A percentile compares a stretch with the other conserved stretches of the same genome.
Conservation (phyloP, 495 filamentous ascomycete genomes). For the Aspergillus affinis region DNA sequence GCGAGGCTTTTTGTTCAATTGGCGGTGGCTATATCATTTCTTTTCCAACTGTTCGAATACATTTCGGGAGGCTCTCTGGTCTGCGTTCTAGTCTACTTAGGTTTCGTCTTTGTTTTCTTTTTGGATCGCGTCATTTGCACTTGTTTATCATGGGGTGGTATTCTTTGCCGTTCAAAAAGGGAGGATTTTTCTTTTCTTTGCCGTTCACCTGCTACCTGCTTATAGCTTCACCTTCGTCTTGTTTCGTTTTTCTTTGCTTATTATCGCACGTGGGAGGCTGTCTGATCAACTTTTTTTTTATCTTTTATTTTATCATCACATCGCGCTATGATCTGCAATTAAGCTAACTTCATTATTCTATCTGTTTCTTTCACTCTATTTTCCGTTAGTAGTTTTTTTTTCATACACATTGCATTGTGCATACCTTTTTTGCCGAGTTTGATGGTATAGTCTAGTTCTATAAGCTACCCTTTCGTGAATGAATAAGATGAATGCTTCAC, state of each 20-base stretch:
- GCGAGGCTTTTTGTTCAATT: conserved; percentile 18
- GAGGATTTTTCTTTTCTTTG: conserved; percentile 17
- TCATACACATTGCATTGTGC: conserved; percentile 15
- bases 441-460: background rate
- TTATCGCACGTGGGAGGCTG: conserved; percentile 42
- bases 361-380: conserved; percentile 5
- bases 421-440: conserved; percentile 3
- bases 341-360: conserved; percentile 6
- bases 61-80: conserved; percentile 35
- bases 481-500: no score
- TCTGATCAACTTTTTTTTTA: conserved; percentile 45
- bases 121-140: conserved; percentile 6
- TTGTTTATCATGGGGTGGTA: conserved; percentile 6
- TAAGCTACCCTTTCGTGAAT: no score
- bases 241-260: conserved; percentile 14
- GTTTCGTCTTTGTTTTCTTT: conserved; percentile 10
- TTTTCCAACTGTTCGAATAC: conserved; percentile 19
- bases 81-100: conserved; percentile 19
- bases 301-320: background rate
- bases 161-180: conserved; percentile 21
- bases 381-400: conserved; percentile 6
- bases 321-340: conserved; percentile 16
- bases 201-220: background rate
- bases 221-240: background rate
- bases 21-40: conserved; percentile 27